Evolutionary conservation across 495 filamentous ascomycete species (phyloP).

Genomic region (Penicillium daleae): DNA sequence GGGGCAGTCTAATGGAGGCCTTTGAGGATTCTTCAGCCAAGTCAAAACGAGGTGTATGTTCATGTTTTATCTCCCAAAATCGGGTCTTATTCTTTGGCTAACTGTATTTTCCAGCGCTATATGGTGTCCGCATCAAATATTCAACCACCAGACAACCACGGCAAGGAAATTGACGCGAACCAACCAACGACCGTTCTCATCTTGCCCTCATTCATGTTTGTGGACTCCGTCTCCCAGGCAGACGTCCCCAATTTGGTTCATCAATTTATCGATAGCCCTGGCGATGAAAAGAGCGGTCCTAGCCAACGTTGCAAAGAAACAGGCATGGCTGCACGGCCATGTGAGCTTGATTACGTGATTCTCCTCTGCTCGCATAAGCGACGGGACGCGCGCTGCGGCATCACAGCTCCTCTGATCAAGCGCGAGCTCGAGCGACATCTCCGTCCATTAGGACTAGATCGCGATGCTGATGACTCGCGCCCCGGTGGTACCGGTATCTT

Average conservation of each 20-base stretch:
- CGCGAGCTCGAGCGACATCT: slow-evolving; percentile 89
- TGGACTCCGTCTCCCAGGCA: slow-evolving; percentile 76
- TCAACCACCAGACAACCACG: slow-evolving; percentile 57
- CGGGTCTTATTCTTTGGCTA: background rate
- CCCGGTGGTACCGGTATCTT: slow-evolving; percentile 90
- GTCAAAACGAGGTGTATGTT: slow-evolving; percentile 73
- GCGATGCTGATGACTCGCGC: slow-evolving; percentile 84
- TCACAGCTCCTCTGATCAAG: slow-evolving; percentile 83
- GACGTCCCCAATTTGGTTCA: slow-evolving; percentile 70
- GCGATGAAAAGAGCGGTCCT: slow-evolving; percentile 65
- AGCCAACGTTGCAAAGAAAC: slow-evolving; percentile 27
- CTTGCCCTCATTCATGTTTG: slow-evolving; percentile 80
- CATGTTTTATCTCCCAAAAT: background rate
- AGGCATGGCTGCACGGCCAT: slow-evolving; percentile 59
- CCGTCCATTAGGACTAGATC: slow-evolving; percentile 76
- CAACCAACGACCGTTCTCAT: slow-evolving; percentile 74
- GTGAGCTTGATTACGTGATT: slow-evolving; percentile 80
- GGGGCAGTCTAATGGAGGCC: slow-evolving; percentile 91
- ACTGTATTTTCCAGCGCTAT: slow-evolving; percentile 58
- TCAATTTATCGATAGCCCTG: slow-evolving; percentile 65
- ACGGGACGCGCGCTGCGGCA: slow-evolving; percentile 91
- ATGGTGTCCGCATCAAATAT: slow-evolving; percentile 96
- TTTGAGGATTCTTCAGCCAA: slow-evolving; percentile 60
- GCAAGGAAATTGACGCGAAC: slow-evolving; percentile 38
- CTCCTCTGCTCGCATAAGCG: slow-evolving; percentile 93